Base-by-base conservation (phyloP, 169 alveolate species). In the Plasmodium fragile region DNA sequence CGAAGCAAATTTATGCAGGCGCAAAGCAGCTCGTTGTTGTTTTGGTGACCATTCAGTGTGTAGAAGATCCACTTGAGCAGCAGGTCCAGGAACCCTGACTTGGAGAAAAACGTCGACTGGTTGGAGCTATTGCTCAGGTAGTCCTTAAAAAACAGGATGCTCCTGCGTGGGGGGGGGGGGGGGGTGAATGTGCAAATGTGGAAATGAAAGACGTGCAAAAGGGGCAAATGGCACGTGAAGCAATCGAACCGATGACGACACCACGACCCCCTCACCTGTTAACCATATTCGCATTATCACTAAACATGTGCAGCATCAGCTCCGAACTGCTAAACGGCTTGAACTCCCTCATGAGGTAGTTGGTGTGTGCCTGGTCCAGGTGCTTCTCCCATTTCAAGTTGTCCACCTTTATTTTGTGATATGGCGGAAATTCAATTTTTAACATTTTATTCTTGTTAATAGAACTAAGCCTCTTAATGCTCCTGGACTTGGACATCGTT, bases 401-500 rank as follows among this genome's bases (percentile, higher is more conserved):
- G 70, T 90, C 94, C 6, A 77, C 53, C 59, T 90, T 90, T 69
- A 90, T 90, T 80, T 90, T 90, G 53, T 90, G 82, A 53, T 90
- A 13, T 4, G 92, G 39, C n/a, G 94, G 94, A 22, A 90, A 90
- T n/a, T 90, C 94, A 16, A 90, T 79, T 53, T 90, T 90, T n/a
- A 80, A 5, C 0, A 49, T 59, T 75, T 90, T 90, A 7, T 39
- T 80, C 36, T 90, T 90, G 34, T 28, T 80, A n/a, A 80, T 70
- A 25, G 89, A 80, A 41, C 75, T 90, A 32, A 80, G 59, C 25
- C 89, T 55, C 22, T 90, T 90, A 16, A 80, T 41, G 52, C 78
- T 90, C 82, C 73, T 79, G n/a, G 94, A 43, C 45, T 59, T 80
- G 6, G 92, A 69, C 36, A 80, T n/a, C 0, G 83, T 53, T 13